These are phyloP conservation scores for Fusarium citri DNA, from an alignment of 2,329 filamentous ascomycete genomes.

Conservation along the genomic window DNA sequence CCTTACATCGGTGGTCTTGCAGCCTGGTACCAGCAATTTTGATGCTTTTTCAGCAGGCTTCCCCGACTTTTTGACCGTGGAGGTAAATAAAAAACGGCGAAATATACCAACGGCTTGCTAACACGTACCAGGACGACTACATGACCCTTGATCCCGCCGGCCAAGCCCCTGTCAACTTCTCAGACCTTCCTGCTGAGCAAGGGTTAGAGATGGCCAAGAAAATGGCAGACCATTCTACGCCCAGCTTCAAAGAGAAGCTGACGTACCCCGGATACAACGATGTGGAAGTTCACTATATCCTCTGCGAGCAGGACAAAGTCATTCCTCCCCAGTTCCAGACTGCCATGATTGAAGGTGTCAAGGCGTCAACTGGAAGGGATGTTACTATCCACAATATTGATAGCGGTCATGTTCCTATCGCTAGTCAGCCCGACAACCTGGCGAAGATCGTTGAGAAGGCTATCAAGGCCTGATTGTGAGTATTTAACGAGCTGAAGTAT, in stretches of 20 bases:
- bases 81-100: background rate
- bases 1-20: constrained; percentile 14
- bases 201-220: constrained; percentile 8
- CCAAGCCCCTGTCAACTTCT: constrained; percentile 1
- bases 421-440: constrained; percentile 21
- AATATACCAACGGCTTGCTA: fast-evolving
- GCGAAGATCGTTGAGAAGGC: constrained; percentile 9
- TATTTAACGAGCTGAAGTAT: background rate
- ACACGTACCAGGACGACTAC: constrained; percentile 12
- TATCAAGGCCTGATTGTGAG: background rate
- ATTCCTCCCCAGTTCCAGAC: constrained; percentile 9
- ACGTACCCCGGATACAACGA: constrained; percentile 34
- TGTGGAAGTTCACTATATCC: constrained; percentile 29
- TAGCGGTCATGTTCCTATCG: constrained; percentile 3
- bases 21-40: background rate
- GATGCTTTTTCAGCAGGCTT: constrained; percentile 12
- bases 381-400: constrained; percentile 1
- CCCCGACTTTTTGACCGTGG: constrained; percentile 1
- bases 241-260: constrained; percentile 28
- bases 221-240: constrained; percentile 24
- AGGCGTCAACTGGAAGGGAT: background rate
- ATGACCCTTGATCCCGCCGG: constrained; percentile 3
- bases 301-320: constrained; percentile 22
- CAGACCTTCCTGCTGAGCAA: constrained; percentile 18
- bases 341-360: constrained; percentile 21